Percentiles rank a stretch among this genome's conserved stretches.
These are phyloP conservation scores for Coix lacrymajobi DNA, from an alignment of 176 grass and related monocot genomes.

Conservation along the genomic window DNA sequence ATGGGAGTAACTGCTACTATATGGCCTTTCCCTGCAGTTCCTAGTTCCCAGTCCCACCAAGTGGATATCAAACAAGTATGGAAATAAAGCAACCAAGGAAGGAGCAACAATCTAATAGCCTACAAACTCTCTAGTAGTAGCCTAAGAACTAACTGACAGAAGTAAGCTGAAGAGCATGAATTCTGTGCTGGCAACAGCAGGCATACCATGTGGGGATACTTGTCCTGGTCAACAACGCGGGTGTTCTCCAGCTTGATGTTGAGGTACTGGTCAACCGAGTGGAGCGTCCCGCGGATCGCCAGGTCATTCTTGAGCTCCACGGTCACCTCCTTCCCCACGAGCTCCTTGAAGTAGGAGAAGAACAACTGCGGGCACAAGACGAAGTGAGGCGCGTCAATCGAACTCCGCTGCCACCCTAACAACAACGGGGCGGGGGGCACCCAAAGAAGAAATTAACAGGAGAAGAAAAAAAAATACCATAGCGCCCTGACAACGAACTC, in stretches of 20 bases:
- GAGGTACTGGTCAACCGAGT: constrained; percentile 93
- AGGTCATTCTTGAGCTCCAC: constrained; percentile 96
- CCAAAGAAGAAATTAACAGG: not conserved
- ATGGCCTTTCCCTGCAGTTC: not conserved
- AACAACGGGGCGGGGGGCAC: not conserved
- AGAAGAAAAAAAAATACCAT: constrained; percentile 24
- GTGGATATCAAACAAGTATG: not conserved
- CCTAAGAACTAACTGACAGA: not conserved
- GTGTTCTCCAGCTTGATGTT: constrained; percentile 99
- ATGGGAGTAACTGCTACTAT: not conserved
- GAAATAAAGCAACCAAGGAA: not conserved
- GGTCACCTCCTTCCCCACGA: constrained; percentile 96
- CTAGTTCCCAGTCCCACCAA: not conserved
- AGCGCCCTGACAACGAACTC: not conserved
- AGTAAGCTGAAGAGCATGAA: not conserved
- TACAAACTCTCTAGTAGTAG: not conserved
- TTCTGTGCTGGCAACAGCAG: not conserved
- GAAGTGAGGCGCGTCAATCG: not conserved
- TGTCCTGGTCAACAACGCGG: constrained; percentile 79
- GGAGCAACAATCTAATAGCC: not conserved
- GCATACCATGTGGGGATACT: constrained; percentile 93
- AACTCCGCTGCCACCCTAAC: not conserved
- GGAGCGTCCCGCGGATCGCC: constrained; percentile 83
- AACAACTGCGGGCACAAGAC: constrained; percentile 48
- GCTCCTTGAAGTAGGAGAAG: constrained; percentile 98